Evolutionary conservation across 345 rosid genomes (phyloP).

Genomic region (Toxicodendron radicans): DNA sequence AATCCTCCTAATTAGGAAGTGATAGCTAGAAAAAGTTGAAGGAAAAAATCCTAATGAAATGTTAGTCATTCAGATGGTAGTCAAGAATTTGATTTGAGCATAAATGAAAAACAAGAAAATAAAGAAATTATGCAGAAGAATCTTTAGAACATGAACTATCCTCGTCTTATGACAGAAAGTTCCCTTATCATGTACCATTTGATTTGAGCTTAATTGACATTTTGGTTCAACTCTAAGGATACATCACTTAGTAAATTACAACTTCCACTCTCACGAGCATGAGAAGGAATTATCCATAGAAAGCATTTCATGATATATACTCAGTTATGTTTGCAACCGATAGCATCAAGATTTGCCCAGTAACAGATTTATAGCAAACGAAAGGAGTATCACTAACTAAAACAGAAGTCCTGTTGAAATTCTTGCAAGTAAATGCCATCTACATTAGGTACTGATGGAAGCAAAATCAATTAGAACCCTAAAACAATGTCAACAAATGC

Average conservation of each 20-base stretch:
- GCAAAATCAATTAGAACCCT: not conserved
- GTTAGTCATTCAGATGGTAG: too few relatives aligned
- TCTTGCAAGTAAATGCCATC: not conserved
- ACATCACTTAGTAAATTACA: not conserved
- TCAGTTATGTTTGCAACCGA: not conserved
- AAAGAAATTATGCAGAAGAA: too few relatives aligned
- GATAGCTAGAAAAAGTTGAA: not conserved
- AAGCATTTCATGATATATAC: not conserved
- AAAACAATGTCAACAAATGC: conserved; percentile 10
- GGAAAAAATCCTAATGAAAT: not conserved
- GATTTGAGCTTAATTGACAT: not conserved
- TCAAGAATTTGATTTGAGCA: too few relatives aligned
- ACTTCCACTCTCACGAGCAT: conserved; percentile 3
- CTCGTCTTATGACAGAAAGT: not conserved
- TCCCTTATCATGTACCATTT: not conserved
- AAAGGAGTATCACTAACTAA: not conserved
- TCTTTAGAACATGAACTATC: not conserved
- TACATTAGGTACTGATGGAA: not conserved
- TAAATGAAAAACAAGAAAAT: too few relatives aligned
- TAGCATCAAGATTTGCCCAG: conserved; percentile 1
- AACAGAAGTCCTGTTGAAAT: not conserved
- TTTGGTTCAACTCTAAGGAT: not conserved
- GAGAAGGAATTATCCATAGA: not conserved
- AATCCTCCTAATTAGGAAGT: not conserved
- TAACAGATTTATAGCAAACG: conserved; percentile 1